Evolutionary conservation across 2,329 filamentous ascomycete genomes (phyloP), one percentile per base, ranked within the genome.

Genomic region (Chaetomium strumarium): DNA sequence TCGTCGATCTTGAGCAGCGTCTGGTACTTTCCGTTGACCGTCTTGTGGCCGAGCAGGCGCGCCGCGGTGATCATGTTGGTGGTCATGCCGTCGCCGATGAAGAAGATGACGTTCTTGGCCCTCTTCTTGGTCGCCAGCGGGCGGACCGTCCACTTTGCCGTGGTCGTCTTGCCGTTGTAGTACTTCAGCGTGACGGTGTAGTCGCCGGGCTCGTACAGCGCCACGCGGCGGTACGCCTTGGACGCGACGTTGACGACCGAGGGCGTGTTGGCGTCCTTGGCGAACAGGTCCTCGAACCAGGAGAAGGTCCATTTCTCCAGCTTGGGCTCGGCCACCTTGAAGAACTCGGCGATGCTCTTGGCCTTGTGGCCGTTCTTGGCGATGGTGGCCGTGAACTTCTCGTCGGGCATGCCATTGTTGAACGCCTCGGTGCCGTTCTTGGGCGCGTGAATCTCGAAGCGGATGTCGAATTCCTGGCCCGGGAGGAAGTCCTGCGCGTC

Each of bases 201-300:
- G 60, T 84, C 81, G 58, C 89, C 89, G 0, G 89, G 86, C 72
- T 90, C 85, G 65, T 87, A 84, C 24, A 95, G 75, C 16, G 84
- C 84, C 43, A 93, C 78, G 58, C 82, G 80, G 56, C 89, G 80
- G 73, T 90, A 93, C 30, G 82, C 83, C 71, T 90, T 92, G 58
- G 86, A 79, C 1, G 88, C 84, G 47, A 93, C 89, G 56, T 90
- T 88, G 69, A 95, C 89, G 17, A 90, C 64, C 1, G 84, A 86
- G 5, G 86, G 79, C 34, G 77, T 83, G 17, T 80, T 71, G 3
- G 81, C 82, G 62, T 91, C 88, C 64, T 83, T 73, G 29, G 88
- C 88, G 65, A 89, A 95, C 24, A 90, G 78, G 63, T 95, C 86
- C 73, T 92, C 89, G 64, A 80, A 92, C 86, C 86, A 93, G n/a